phyloP scores from a whole-genome alignment of 176 grass and related monocot species.

The Triticum aestivum region IWGSC_CS_RefSeq_v2.1 NC_057802.1:457486246-457486745 shows the following conservation, averaged over 20 bases:
- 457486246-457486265: constrained; percentile 69
- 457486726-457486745: too few relatives aligned
- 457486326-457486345: constrained; percentile 84
- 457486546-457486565: constrained; percentile 64
- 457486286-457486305: constrained; percentile 89
- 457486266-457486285: constrained; percentile 72
- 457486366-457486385: constrained; percentile 83
- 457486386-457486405: constrained; percentile 55
- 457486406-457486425: constrained; percentile 44
- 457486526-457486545: constrained; percentile 60
- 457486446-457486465: constrained; percentile 56
- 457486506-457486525: constrained; percentile 72
- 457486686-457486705: constrained; percentile 49
- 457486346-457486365: constrained; percentile 77
- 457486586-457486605: constrained; percentile 30
- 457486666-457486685: constrained; percentile 24
- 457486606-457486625: constrained; percentile 75
- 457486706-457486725: constrained; percentile 22
- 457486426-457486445: constrained; percentile 93
- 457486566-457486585: constrained; percentile 58
- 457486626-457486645: constrained; percentile 48
- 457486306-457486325: constrained; percentile 97
- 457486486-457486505: constrained; percentile 53
- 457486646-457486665: constrained; percentile 27
- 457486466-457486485: constrained; percentile 55